Percentiles rank a stretch among this genome's conserved stretches.
Evolutionary conservation across 768 basidiomycete species (phyloP).

Genomic region (Trametes sanguinea): DNA sequence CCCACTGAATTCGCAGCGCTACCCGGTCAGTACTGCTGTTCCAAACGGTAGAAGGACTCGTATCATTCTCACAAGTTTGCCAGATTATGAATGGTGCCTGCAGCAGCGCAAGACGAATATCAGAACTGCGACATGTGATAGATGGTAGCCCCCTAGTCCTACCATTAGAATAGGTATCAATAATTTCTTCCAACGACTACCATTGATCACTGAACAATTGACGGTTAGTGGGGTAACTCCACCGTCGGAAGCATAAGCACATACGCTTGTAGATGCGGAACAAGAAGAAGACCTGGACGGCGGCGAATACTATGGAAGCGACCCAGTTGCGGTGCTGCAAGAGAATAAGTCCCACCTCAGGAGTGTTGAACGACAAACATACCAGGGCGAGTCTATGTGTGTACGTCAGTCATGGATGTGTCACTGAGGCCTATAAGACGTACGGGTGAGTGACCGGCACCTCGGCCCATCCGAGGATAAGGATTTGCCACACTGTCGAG

Average conservation of each 20-base stretch:
- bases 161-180: background rate
- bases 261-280: background rate
- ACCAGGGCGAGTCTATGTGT: background rate
- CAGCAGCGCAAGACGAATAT: background rate
- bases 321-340: background rate
- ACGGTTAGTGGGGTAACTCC: background rate
- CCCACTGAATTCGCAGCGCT: no score
- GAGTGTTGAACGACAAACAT: background rate
- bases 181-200: background rate
- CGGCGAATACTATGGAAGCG: background rate
- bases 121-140: background rate
- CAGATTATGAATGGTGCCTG: background rate
- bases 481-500: background rate
- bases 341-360: background rate
- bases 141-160: background rate
- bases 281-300: constrained; percentile 1
- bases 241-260: no score
- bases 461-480: background rate
- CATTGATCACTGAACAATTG: background rate
- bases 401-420: background rate
- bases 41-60: no score
- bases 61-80: background rate
- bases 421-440: no score
- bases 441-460: background rate
- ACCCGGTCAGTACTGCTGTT: no score